Percentiles rank a stretch among this genome's conserved stretches.
Conservation (phyloP, 805 yeast genomes). For the Hanseniaspora nectarophila region DNA sequence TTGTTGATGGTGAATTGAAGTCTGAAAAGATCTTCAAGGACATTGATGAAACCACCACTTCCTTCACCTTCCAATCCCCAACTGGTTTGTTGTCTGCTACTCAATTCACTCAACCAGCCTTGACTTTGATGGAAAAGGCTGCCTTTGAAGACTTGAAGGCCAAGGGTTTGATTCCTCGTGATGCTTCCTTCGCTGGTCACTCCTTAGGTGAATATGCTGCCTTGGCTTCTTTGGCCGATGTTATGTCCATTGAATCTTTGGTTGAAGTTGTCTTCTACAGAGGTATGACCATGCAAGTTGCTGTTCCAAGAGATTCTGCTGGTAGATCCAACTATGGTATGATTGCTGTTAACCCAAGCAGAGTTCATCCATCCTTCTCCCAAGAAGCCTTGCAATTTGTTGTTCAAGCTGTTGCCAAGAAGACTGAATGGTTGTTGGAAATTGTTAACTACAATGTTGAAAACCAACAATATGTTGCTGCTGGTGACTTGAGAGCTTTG, state of each 20-base stretch:
- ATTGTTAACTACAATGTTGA: conserved; percentile 97
- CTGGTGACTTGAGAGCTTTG: conserved; percentile 93
- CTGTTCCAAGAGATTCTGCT: conserved; percentile 88
- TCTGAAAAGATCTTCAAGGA: conserved; percentile 93
- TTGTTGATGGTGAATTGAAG: conserved; percentile 69
- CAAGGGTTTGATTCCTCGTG: conserved; percentile 88
- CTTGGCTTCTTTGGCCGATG: conserved; percentile 90
- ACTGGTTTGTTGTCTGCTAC: conserved; percentile 94
- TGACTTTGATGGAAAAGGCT: conserved; percentile 98
- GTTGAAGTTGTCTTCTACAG: conserved; percentile 98
- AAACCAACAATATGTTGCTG: conserved; percentile 95
- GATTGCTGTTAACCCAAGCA: conserved; percentile 96
- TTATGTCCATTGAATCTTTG: conserved; percentile 94
- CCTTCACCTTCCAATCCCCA: conserved; percentile 81
- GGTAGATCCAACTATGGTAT: conserved; percentile 99
- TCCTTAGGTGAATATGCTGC: conserved; percentile 99
- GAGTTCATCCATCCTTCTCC: conserved; percentile 76
- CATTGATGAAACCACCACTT: conserved; percentile 67
- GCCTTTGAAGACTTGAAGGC: conserved; percentile 94
- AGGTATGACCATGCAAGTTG: conserved; percentile 99
- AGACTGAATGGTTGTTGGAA: conserved; percentile 89
- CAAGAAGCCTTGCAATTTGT: conserved; percentile 92
- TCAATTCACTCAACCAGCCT: conserved; percentile 98
- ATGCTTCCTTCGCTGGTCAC: conserved; percentile 96
- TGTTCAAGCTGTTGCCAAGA: conserved; percentile 71